Conservation (phyloP, 257 asterid species). For the Ehretia macrophylla region DNA sequence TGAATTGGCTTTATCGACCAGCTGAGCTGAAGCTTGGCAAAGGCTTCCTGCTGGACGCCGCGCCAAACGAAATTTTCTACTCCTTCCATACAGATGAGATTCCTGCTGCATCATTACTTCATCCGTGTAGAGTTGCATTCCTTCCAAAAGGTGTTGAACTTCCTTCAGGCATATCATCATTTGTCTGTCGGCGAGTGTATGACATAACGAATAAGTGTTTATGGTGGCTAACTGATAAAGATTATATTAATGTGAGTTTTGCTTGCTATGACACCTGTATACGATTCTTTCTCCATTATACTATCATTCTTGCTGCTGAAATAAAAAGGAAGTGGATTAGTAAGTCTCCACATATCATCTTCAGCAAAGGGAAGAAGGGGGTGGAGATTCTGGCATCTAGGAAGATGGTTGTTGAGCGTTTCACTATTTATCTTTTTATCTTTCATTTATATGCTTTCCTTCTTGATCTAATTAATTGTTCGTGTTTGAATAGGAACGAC, state of each 20-base stretch:
- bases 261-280: not conserved
- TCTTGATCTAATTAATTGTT: conserved; percentile 10
- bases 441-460: conserved; percentile 2
- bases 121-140: conserved; percentile 97
- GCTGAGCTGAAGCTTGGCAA: conserved; percentile 60
- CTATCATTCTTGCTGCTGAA: not conserved
- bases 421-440: not conserved
- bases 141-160: conserved; percentile 85
- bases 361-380: not conserved
- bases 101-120: conserved; percentile 83
- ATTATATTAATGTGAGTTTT: conserved; percentile 67
- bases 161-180: conserved; percentile 66
- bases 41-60: conserved; percentile 58
- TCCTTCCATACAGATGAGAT: conserved; percentile 81
- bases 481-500: conserved; percentile 55
- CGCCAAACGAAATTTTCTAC: conserved; percentile 82
- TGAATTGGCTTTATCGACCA: conserved; percentile 84
- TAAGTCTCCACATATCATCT: too few species aligned
- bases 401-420: not conserved
- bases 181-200: conserved; percentile 80
- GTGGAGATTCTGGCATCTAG: not conserved
- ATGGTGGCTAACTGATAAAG: conserved; percentile 91
- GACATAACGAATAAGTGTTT: conserved; percentile 42
- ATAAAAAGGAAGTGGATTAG: too few species aligned
- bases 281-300: not conserved